Base-by-base conservation (phyloP, 2,329 filamentous ascomycete genomes). In the Trichoderma koningii region DNA sequence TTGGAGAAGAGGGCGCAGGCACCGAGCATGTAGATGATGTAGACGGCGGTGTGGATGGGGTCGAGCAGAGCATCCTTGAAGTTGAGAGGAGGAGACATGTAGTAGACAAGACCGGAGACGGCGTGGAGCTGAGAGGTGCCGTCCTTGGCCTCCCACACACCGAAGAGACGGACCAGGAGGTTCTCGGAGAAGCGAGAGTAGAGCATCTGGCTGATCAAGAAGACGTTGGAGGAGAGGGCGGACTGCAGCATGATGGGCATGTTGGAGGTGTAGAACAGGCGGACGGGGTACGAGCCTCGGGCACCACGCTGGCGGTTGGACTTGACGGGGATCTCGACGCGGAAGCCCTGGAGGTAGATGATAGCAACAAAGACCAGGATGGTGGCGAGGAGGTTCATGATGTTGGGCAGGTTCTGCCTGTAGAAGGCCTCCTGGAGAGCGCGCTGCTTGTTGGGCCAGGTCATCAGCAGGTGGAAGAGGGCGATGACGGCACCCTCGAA, bases 201-300 rank as follows among this genome's bases (percentile, higher is more conserved):
- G 71, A 99, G 88, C 93, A 98, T 98, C 85, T 99, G 95, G 78
- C 91, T 95, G 83, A 99, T 93, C 70, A 99, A 85, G 89, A 99
- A 99, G 81, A 99, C 88, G 86, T 99, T 99, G 85, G 94, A 97
- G 71, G 92, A 97, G 72, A 99, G 88, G 72, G 95, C 95, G 55
- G 94, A 98, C 85, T 99, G 96, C 79, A 99, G 87, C 95, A 99
- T 99, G 82, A 99, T 99, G 77, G 95, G 95, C 96, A 99, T 99
- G 90, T 99, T 99, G 79, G 93, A 97, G 77, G 95, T 99, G 85
- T 99, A 99, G 88, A 99, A 99, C 67, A 99, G 91, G 76, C 96
- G 94, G 79, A 99, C 88, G 74, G 95, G 95, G 87, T 98, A 99
- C 47, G 93, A 96, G 75, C 94, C 96, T 75, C 95, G 94, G 78